Base-by-base conservation (phyloP, 2,329 filamentous ascomycete species). In the Ascomycota sp. region DNA sequence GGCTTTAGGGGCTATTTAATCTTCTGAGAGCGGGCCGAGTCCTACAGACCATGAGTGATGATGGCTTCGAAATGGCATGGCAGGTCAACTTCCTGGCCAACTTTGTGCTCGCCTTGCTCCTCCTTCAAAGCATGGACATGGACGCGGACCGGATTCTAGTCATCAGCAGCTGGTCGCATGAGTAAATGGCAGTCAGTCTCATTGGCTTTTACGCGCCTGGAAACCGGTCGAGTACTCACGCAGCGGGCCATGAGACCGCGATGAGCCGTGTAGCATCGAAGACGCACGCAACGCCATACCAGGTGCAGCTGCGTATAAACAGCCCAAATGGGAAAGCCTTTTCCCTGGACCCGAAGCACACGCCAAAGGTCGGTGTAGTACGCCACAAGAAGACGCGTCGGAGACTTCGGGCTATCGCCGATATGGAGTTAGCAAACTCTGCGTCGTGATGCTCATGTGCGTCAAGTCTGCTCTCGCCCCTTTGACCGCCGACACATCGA, bases 391-490 rank as follows among this genome's bases (percentile, higher is more conserved):
- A 21, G 48, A 49, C 24, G 26, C 42, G 2, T 35, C 37, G 0
- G 32, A 33, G 7, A 35, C 42, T 4, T 35, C 40, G 21, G 52
- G 50, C 8, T 45, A 38, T 32, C 43, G 51, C 13, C 45, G 53
- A 20, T 56, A 56, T 30, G 53, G 50, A 7, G 52, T 50, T n/a
- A 43, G 46, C 23, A 56, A 54, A 34, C 42, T 55, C 7, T 56
- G 44, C 35, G 39, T 35, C 12, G 39, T 55, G 8, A 53, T 55
- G 48, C 42, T 56, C 38, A 38, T 43, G 41, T 47, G 35, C 39
- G 42, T 36, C n/a, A n/a, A n/a, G 8, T 5, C 9, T 9, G 20
- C 19, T 12, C 8, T 12, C 9, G 19, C 12, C 6, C 9, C 13
- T 9, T 12, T 9, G 25, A 15, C 8, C 7, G 12, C 8, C 10